Evolutionary conservation across 768 basidiomycete species (phyloP), one percentile per base, ranked within the genome.

Genomic region (Cyclocybe cylindracea): DNA sequence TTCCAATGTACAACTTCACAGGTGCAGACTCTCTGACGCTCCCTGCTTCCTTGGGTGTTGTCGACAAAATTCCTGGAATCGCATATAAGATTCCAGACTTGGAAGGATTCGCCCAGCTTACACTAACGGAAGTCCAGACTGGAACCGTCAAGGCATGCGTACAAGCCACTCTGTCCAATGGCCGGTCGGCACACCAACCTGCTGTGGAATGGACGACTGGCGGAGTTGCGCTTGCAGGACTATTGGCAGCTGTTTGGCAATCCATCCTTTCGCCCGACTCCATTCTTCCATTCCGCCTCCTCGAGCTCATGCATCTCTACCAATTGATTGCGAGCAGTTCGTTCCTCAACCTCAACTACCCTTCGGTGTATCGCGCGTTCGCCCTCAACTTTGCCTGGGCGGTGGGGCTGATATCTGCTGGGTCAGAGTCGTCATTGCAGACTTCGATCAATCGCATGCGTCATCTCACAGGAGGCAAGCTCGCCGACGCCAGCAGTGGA

Each of bases 91-190:
- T 99, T 35, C 96, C 96, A 4, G 91, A 99, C 69, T 77, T 98
- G 5, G 94, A 98, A 66, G 94, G 90, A 13, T 94, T 83, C 61
- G 94, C 85, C 0, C 89, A 93, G 60, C 72, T 98, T 48, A 80
- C 85, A 5, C 77, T 96, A 37, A 80, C 74, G 2, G 83, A 91
- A 55, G 78, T 84, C 32, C 72, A 74, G 44, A 89, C 91, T 5
- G 86, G 88, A 43, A 66, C 82, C 7, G 76, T 91, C 55, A 91
- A 87, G 47, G 92, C 94, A 0, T 99, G 96, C 61, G 80, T 99
- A 7, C 93, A 95, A 67, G 84, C 94, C 13, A 95, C 94, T 2
- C 74, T 98, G 9, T 87, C 91, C 13, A 99, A 99, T 65, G 95
- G 95, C 8, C 86, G 86, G 80, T 90, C 94, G 1, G 80, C 85